Percentiles rank a stretch among this genome's conserved stretches.
phyloP scores from a whole-genome alignment of 768 basidiomycete genomes.

The Boletus reticulatus region DNA sequence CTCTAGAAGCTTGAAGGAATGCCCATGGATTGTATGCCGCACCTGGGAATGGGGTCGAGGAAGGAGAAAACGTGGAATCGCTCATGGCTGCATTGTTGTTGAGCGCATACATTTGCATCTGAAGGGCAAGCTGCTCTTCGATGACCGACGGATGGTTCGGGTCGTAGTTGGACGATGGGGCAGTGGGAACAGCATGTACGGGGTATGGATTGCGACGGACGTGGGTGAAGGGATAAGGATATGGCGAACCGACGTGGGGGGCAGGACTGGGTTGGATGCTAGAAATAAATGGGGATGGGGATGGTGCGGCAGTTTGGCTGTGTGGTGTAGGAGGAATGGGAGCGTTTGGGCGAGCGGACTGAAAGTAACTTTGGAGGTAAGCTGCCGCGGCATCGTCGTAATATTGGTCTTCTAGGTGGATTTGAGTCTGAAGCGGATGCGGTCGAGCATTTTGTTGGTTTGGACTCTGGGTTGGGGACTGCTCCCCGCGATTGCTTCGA shows the following conservation, averaged over 20 bases:
- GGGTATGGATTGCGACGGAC: conserved; percentile 54
- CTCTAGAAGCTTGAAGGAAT: conserved; percentile 57
- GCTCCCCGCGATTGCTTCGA: conserved; percentile 23
- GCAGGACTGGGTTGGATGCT: conserved; percentile 53
- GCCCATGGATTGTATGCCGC: conserved; percentile 70
- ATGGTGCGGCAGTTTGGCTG: conserved; percentile 69
- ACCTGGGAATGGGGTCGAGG: conserved; percentile 69
- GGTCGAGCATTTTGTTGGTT: conserved; percentile 31
- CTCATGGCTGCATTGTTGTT: conserved; percentile 60
- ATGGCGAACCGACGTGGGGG: conserved; percentile 67
- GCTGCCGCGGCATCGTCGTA: conserved; percentile 60
- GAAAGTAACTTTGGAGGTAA: conserved; percentile 59
- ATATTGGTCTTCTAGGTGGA: conserved; percentile 57
- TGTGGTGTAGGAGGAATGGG: conserved; percentile 81
- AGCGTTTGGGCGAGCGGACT: conserved; percentile 63
- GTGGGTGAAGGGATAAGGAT: conserved; percentile 75
- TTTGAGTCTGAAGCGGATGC: conserved; percentile 38
- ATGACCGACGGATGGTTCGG: conserved; percentile 48
- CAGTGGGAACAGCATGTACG: conserved; percentile 41
- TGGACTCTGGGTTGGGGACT: conserved; percentile 15
- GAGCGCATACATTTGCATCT: conserved; percentile 78
- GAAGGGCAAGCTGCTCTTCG: conserved; percentile 68
- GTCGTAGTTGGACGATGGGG: conserved; percentile 37
- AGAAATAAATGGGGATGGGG: conserved; percentile 65
- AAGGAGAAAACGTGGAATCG: conserved; percentile 77